A percentile compares a stretch with the other conserved stretches of the same genome.
Conservation (phyloP, 2,329 filamentous ascomycete species). For the Amauroascus verrucosus region DNA sequence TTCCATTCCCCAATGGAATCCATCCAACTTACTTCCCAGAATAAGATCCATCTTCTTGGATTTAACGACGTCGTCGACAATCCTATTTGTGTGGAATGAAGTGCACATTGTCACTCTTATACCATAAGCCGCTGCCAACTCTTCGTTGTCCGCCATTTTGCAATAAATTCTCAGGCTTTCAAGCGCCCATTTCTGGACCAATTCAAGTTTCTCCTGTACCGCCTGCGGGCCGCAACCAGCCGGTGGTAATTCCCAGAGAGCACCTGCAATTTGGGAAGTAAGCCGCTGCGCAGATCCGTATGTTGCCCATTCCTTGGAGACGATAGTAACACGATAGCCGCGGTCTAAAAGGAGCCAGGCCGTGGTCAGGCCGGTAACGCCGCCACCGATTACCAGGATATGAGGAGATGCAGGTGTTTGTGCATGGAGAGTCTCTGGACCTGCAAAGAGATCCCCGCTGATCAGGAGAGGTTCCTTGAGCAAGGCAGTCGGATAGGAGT, state of each 20-base stretch:
- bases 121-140: conserved; percentile 10
- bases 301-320: conserved; percentile 36
- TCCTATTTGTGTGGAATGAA: conserved; percentile 5
- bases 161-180: conserved; percentile 36
- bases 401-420: conserved; percentile 5
- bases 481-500: neutral
- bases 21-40: neutral
- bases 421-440: conserved; percentile 4
- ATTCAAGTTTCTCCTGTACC: conserved; percentile 22
- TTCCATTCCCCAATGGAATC: conserved; percentile 6
- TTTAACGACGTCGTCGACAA: conserved; percentile 4
- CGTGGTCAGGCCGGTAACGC: conserved; percentile 26
- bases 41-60: conserved; percentile 7
- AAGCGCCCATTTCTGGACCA: conserved; percentile 20
- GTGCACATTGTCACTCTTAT: neutral
- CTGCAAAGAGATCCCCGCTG: neutral
- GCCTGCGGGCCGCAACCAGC: conserved; percentile 39
- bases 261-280: conserved; percentile 41
- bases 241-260: conserved; percentile 41
- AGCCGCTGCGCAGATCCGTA: conserved; percentile 29
- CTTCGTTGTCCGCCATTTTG: conserved; percentile 25
- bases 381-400: conserved; percentile 23
- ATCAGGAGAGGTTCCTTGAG: neutral
- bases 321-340: conserved; percentile 38
- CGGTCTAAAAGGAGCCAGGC: conserved; percentile 38